These are phyloP conservation scores for Boletus sp. DNA, from an alignment of 768 basidiomycete genomes.

Conservation along the genomic window DNA sequence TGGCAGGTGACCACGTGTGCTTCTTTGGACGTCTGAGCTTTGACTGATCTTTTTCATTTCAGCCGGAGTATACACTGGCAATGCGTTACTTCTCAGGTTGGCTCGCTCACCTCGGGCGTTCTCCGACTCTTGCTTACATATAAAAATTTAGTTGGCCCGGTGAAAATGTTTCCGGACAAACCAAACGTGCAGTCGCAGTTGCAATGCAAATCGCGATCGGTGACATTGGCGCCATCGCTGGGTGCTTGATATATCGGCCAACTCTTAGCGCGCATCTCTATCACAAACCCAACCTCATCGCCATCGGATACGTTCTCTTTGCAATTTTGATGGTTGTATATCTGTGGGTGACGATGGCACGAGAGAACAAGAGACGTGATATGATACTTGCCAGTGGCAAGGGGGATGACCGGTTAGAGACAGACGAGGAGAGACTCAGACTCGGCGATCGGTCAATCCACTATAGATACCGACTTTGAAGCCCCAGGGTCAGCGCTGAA, in stretches of 20 bases:
- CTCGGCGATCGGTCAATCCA: constrained; percentile 31
- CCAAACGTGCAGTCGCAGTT: constrained; percentile 59
- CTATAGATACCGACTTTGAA: constrained; percentile 30
- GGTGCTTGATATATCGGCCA: constrained; percentile 54
- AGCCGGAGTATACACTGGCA: constrained; percentile 57
- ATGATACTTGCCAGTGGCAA: constrained; percentile 14
- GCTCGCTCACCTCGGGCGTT: neutral
- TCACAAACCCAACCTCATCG: constrained; percentile 54
- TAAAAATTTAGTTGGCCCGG: constrained; percentile 45
- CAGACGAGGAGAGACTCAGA: constrained; percentile 21
- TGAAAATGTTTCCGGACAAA: constrained; percentile 68
- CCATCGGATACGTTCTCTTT: constrained; percentile 58
- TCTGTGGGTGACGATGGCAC: constrained; percentile 46
- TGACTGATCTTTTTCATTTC: neutral
- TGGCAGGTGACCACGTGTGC: constrained; percentile 29
- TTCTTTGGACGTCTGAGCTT: neutral
- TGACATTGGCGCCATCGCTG: constrained; percentile 57
- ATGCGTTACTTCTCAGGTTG: constrained; percentile 52
- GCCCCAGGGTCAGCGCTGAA: neutral
- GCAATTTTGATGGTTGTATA: constrained; percentile 41
- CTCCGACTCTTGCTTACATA: neutral
- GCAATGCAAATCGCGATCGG: constrained; percentile 65
- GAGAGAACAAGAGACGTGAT: constrained; percentile 48
- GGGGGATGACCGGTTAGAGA: constrained; percentile 7
- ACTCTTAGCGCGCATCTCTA: constrained; percentile 43